A percentile compares a stretch with the other conserved stretches of the same genome.
These are phyloP conservation scores for Coix lacrymajobi DNA, from an alignment of 176 grass and related monocot species.

Conservation along the genomic window DNA sequence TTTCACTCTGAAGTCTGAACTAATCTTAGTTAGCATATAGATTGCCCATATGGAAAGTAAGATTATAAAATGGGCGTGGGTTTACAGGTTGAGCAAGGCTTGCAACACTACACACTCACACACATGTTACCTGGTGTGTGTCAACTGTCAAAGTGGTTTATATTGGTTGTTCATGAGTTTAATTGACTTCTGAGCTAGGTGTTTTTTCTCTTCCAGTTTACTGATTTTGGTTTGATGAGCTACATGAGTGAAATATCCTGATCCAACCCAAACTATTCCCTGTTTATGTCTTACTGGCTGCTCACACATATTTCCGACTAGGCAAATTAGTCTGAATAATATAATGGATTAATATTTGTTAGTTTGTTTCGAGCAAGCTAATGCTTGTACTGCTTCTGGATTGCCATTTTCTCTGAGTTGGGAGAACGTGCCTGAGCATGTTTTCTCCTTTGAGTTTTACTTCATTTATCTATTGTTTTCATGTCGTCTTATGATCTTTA, in stretches of 20 bases:
- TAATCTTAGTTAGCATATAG: not conserved
- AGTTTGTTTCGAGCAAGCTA: slow-evolving; percentile 3
- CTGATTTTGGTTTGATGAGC: not conserved
- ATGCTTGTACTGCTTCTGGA: not conserved
- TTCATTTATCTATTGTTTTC: slow-evolving; percentile 19
- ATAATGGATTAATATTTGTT: slow-evolving; percentile 7
- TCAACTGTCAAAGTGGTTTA: not conserved
- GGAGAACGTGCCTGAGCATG: not conserved
- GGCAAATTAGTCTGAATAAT: not conserved
- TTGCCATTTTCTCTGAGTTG: not conserved
- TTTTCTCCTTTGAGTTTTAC: slow-evolving; percentile 11
- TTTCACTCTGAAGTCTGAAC: not conserved
- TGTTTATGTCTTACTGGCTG: not conserved
- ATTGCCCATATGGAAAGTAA: not conserved
- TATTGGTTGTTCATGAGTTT: not conserved
- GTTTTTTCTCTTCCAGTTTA: not conserved
- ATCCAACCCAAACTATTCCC: not conserved
- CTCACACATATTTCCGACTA: not conserved
- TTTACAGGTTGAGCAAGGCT: not conserved
- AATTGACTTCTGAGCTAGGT: not conserved
- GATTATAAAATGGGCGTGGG: not conserved
- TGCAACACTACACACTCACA: not conserved
- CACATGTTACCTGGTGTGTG: not conserved
- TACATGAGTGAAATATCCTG: not conserved
- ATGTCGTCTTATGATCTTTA: slow-evolving; percentile 24